Evolutionary conservation across 1,284 basidiomycete genomes (phyloP).

Genomic region (Tilletia walkeri): DNA sequence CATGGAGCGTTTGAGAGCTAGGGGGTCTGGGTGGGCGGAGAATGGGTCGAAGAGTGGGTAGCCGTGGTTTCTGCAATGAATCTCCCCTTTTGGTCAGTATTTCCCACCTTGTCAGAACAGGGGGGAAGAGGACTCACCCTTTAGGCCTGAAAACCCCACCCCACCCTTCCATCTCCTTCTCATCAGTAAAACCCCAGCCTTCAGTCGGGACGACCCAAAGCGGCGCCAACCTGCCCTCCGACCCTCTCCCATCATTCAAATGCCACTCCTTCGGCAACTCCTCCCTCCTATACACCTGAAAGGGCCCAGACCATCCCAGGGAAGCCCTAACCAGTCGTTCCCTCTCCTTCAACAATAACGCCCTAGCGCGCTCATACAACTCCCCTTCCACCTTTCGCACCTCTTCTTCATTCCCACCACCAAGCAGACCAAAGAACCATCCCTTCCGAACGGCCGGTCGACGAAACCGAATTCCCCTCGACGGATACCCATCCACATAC

Average conservation of each 20-base stretch:
- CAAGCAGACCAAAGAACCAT: not conserved
- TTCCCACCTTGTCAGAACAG: not conserved
- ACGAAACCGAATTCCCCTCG: constrained; percentile 27
- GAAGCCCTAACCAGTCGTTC: constrained; percentile 6
- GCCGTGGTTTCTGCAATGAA: constrained; percentile 69
- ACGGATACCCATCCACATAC: constrained; percentile 67
- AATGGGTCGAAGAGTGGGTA: constrained; percentile 68
- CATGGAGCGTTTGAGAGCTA: constrained; percentile 64
- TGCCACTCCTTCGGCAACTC: constrained; percentile 23
- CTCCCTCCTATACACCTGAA: constrained; percentile 15
- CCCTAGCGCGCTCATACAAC: constrained; percentile 3
- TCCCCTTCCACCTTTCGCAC: not conserved
- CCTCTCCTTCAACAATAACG: not conserved
- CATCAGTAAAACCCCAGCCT: constrained; percentile 24
- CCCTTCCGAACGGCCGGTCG: not conserved
- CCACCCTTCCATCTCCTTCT: constrained; percentile 52
- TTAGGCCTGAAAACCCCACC: constrained; percentile 65
- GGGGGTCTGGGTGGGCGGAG: constrained; percentile 8
- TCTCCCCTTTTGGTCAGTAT: too few species aligned
- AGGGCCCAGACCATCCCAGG: constrained; percentile 20
- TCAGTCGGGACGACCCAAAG: constrained; percentile 22
- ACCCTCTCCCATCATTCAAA: constrained; percentile 14
- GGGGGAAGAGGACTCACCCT: constrained; percentile 64
- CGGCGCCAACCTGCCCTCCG: constrained; percentile 18
- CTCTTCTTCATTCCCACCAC: not conserved